Base-by-base conservation (phyloP, 2,329 filamentous ascomycete genomes). In the Gyromitra esculenta region DNA sequence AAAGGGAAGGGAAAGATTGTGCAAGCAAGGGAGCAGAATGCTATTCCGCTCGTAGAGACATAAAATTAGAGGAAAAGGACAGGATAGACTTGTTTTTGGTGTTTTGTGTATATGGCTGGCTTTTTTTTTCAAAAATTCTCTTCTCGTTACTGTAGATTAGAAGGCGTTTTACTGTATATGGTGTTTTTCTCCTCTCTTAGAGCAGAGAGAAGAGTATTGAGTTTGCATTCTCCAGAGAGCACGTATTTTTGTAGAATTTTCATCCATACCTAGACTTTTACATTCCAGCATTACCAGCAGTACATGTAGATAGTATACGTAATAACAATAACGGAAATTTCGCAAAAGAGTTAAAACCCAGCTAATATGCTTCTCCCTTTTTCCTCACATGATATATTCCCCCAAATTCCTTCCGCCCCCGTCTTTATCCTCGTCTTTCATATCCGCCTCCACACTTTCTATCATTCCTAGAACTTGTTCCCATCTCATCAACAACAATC, bases 1-100 rank as follows among this genome's bases (percentile, higher is more conserved):
- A 89, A 91, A 81, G 92, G 89, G 31, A 95, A 92, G 85, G 84
- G 87, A 57, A 82, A 83, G 50, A 84, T 89, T 81, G 81, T 85
- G 25, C 79, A 80, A 50, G 79, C 18, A 50, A 63, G 75, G 13
- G 68, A 56, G 54, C 54, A 37, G 48, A 56, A 35, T 25, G 76
- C 67, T 52, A 15, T 79, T 7, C 77, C 76, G 7, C 65, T 77
- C 75, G 74, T 63, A 1, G 77, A 72, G 35, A 25, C 68, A 18
- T 76, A 77, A 72, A 18, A 41, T 18, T 48, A 45, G 50, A 11
- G n/a, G 2, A 3, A 43, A 5, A 9, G 43, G 43, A 18, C 18
- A 25, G 11, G 5, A 31, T 35, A 45, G 39, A 25, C 37, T 21
- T 15, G 11, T 7, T 50, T 35, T 57, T 39, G 35, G 48, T 37